Conservation (phyloP, 345 rosid species). For the Leavenworthia alabamica region DNA sequence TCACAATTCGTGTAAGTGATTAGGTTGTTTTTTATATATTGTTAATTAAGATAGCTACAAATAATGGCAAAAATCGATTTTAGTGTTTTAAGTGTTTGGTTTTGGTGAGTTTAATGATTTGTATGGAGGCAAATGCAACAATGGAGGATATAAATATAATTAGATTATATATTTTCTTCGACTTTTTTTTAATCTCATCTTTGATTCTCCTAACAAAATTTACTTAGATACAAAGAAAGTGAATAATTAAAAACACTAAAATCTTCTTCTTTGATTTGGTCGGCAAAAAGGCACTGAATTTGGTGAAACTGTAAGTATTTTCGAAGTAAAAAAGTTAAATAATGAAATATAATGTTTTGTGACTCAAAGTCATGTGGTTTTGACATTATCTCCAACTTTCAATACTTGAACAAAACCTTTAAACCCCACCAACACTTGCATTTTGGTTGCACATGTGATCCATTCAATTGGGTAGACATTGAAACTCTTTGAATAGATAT, state of each 20-base stretch:
- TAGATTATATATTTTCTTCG: neutral
- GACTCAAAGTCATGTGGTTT: slow-evolving; percentile 35
- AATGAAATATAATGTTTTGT: slow-evolving; percentile 26
- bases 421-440: slow-evolving; percentile 30
- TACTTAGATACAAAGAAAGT: neutral
- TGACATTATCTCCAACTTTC: slow-evolving; percentile 28
- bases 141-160: too few relatives aligned
- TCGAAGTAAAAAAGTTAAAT: slow-evolving; percentile 1
- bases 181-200: neutral
- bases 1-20: too few relatives aligned
- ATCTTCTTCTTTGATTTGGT: slow-evolving; percentile 19
- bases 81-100: too few relatives aligned
- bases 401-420: slow-evolving; percentile 20
- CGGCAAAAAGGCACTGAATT: slow-evolving; percentile 31
- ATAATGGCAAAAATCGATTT: slow-evolving; percentile 3
- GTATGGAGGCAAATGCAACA: too few relatives aligned
- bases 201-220: neutral
- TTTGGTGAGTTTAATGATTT: slow-evolving; percentile 6
- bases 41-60: neutral
- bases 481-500: slow-evolving; percentile 21
- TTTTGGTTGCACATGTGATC: slow-evolving; percentile 29
- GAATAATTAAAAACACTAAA: neutral
- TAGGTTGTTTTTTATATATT: too few relatives aligned
- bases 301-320: slow-evolving; percentile 22
- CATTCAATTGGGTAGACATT: slow-evolving; percentile 30